These are phyloP conservation scores for Didymella segeticola DNA, from an alignment of 2,329 filamentous ascomycete genomes.

Conservation along the genomic window DNA sequence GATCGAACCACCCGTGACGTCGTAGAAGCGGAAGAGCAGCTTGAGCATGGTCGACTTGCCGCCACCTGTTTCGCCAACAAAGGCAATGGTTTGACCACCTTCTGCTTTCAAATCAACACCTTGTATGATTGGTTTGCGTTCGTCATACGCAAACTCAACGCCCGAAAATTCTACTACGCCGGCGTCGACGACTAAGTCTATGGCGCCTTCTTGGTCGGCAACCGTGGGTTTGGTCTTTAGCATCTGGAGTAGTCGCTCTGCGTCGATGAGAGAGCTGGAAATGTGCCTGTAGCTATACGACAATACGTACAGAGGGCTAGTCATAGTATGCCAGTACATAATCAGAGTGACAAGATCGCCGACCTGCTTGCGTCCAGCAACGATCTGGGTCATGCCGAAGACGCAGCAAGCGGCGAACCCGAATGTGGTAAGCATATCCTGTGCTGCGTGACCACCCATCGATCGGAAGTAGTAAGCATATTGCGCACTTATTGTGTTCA, in stretches of 20 bases:
- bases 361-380: constrained; percentile 57
- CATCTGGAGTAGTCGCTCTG: constrained; percentile 66
- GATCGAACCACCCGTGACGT: constrained; percentile 62
- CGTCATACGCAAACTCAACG: constrained; percentile 64
- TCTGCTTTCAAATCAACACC: constrained; percentile 58
- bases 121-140: constrained; percentile 59
- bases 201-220: constrained; percentile 48
- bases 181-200: constrained; percentile 52
- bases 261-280: constrained; percentile 65
- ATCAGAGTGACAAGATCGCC: constrained; percentile 70
- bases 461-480: constrained; percentile 43
- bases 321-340: constrained; percentile 65
- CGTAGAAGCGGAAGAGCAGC: constrained; percentile 67
- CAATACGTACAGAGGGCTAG: constrained; percentile 58
- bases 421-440: constrained; percentile 57
- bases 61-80: constrained; percentile 68
- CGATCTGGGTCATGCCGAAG: constrained; percentile 62
- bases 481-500: constrained; percentile 46
- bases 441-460: constrained; percentile 47
- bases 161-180: constrained; percentile 63
- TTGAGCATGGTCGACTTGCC: constrained; percentile 70
- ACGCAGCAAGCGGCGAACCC: constrained; percentile 59
- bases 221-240: constrained; percentile 66
- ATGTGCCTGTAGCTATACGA: constrained; percentile 58
- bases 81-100: constrained; percentile 63